Conservation (phyloP, 495 filamentous ascomycete genomes). For the Trichoderma parareesei region DNA sequence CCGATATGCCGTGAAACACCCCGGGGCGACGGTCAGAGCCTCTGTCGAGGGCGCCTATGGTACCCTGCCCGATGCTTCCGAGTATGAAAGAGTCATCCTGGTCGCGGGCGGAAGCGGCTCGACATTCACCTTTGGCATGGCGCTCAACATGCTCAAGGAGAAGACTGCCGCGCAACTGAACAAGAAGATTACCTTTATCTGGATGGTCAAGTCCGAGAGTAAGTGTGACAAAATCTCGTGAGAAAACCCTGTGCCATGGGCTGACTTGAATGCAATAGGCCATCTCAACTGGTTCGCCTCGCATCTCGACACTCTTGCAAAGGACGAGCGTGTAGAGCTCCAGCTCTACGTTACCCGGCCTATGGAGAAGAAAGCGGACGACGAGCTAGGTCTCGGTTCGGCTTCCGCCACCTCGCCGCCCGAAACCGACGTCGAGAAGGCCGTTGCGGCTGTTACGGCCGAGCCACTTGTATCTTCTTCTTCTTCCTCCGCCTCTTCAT, state of each 20-base stretch:
- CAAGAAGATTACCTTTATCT: slow-evolving; percentile 48
- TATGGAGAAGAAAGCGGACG: neutral
- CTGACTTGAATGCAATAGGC: slow-evolving; percentile 13
- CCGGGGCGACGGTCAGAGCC: slow-evolving; percentile 29
- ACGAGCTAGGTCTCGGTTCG: neutral
- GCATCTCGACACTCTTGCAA: slow-evolving; percentile 36
- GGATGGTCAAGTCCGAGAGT: slow-evolving; percentile 45
- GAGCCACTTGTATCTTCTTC: neutral
- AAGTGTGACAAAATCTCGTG: slow-evolving; percentile 13
- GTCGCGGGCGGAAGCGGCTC: slow-evolving; percentile 59
- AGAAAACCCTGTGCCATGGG: neutral
- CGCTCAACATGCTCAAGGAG: slow-evolving; percentile 39
- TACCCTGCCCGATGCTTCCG: slow-evolving; percentile 33
- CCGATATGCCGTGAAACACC: slow-evolving; percentile 33
- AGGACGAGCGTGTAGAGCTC: slow-evolving; percentile 28
- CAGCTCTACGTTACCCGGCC: slow-evolving; percentile 37
- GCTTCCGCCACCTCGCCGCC: neutral
- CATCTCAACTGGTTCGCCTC: slow-evolving; percentile 44
- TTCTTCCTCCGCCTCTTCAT: neutral
- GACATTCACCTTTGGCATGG: slow-evolving; percentile 48
- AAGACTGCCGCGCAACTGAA: slow-evolving; percentile 28
- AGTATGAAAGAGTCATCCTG: slow-evolving; percentile 38
- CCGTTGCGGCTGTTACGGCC: neutral
- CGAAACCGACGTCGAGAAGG: neutral
- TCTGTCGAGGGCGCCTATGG: slow-evolving; percentile 52